These are phyloP conservation scores for Pontederia crassipes DNA, from an alignment of 176 grass and related monocot genomes.

Conservation along the genomic window DNA sequence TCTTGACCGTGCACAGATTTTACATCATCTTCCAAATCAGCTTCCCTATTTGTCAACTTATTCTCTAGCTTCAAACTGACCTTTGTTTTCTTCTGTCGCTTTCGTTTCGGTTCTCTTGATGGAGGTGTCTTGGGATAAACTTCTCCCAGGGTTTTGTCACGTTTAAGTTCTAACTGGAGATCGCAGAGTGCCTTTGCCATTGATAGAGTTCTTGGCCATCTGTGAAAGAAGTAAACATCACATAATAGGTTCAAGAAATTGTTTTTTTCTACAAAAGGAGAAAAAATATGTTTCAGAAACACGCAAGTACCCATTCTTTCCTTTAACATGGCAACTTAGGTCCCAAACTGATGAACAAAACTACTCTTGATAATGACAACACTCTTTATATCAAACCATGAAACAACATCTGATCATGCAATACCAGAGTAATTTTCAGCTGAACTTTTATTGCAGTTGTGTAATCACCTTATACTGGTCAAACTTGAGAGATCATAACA, in stretches of 20 bases:
- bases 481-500: no score
- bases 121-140: conserved; percentile 48
- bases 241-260: not conserved
- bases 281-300: no score
- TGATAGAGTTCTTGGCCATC: conserved; percentile 59
- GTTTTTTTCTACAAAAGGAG: no score
- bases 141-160: conserved; percentile 3
- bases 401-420: no score
- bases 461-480: no score
- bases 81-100: conserved; percentile 15
- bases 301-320: no score
- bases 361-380: no score
- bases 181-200: conserved; percentile 60
- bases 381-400: no score
- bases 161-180: conserved; percentile 41
- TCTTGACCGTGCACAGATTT: not conserved
- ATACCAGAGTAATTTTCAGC: no score
- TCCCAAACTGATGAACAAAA: no score
- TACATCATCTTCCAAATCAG: conserved; percentile 4
- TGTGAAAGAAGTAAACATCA: conserved; percentile 10
- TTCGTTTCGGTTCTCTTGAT: conserved; percentile 38
- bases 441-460: no score
- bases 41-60: conserved; percentile 25
- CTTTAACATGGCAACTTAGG: no score
- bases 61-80: conserved; percentile 35